Base-by-base conservation (phyloP, 179 eudicot genomes). In the Sideroxylon spinosum region DNA sequence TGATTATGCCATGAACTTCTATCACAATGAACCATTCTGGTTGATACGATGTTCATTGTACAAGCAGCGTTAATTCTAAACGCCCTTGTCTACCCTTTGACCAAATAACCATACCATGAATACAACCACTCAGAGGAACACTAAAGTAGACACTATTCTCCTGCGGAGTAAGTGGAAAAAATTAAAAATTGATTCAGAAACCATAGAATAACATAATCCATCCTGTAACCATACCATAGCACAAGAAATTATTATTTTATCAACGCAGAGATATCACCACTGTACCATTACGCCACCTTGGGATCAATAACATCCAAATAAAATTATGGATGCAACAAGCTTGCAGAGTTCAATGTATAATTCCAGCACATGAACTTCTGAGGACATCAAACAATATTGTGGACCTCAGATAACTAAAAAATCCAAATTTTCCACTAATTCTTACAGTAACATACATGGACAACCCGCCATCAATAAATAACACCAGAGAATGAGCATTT, bases 101-200 rank as follows among this genome's bases (percentile, higher is more conserved):
- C 44, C 26, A 66, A 66, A 26, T 57, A 4, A 67, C 8, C 52
- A 23, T 29, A 5, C n/a, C 72, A n/a, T 28, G 12, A 50, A 66
- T 12, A 66, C 57, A 76, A 66, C 73, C 19, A 68, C 52, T 53
- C 73, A 32, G 60, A 28, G 29, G 10, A 52, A 76, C n/a, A 66
- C 61, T 32, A 10, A 52, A 76, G 65, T 19, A 25, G 4, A 71
- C 61, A 25, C 22, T 8, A 2, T 9, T 26, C 14, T 55, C 14
- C 7, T 11, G 14, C 20, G 7, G 19, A 56, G 7, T 26, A 37
- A 53, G 49, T 12, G 64, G 73, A 28, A 66, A 22, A 29, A 22
- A 8, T 52, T 50, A 17, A 76, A 3, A 37, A 37, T 3, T 37
- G 1, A 37, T 37, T 6, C 44, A 37, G 3, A 37, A 37, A 37